Percentiles rank a stretch among this genome's conserved stretches.
Evolutionary conservation across 2,329 filamentous ascomycete genomes (phyloP).

Genomic region (Xylariaceae sp.): DNA sequence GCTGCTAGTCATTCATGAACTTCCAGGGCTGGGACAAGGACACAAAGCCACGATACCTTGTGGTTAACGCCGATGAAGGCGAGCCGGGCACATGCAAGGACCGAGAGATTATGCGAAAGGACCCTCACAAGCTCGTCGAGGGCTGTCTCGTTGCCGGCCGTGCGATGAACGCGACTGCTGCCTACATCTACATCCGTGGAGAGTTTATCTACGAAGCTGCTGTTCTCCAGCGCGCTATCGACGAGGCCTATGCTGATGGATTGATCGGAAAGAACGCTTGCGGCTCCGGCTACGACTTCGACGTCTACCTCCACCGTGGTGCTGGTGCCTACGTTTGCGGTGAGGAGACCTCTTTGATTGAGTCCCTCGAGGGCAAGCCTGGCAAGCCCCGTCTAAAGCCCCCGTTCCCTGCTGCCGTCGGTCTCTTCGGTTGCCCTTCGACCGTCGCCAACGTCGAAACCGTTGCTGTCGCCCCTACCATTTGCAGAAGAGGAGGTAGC

Average conservation of each 20-base stretch:
- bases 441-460: conserved; percentile 99
- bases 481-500: conserved; percentile 81
- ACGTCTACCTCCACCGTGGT: conserved; percentile 93
- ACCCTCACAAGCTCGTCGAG: conserved; percentile 97
- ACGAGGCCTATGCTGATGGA: conserved; percentile 92
- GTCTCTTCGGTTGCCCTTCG: conserved; percentile 95
- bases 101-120: conserved; percentile 99
- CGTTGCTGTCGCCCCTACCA: conserved; percentile 89
- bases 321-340: conserved; percentile 97
- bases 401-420: conserved; percentile 93
- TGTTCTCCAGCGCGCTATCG: conserved; percentile 88
- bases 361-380: conserved; percentile 96
- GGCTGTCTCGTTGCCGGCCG: conserved; percentile 93
- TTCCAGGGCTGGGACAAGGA: conserved; percentile 99
- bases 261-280: conserved; percentile 98
- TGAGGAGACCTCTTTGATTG: conserved; percentile 96
- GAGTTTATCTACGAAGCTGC: conserved; percentile 97
- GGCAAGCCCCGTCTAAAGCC: conserved; percentile 98
- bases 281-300: conserved; percentile 94
- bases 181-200: conserved; percentile 98
- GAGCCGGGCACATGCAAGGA: conserved; percentile 99
- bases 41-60: conserved; percentile 87
- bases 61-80: conserved; percentile 97
- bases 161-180: conserved; percentile 97
- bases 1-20: conserved; percentile 91